Conservation (phyloP, 1,139 yeast genomes). For the Geotrichum fermentans region DNA sequence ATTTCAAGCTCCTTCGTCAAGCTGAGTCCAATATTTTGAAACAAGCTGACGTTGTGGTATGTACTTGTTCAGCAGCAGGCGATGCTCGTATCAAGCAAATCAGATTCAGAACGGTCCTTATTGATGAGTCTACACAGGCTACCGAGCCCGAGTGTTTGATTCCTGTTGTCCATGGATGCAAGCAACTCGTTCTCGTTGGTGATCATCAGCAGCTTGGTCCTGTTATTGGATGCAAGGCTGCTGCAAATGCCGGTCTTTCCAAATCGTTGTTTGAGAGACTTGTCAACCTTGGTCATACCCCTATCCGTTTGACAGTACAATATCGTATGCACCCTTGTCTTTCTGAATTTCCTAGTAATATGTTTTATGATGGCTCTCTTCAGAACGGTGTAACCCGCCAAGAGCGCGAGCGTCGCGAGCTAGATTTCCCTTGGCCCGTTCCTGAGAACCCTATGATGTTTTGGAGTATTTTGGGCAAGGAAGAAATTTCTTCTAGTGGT, state of each 20-base stretch:
- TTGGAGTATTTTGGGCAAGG: conserved; percentile 87
- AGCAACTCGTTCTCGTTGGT: conserved; percentile 85
- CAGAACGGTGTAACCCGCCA: conserved; percentile 86
- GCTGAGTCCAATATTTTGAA: conserved; percentile 51
- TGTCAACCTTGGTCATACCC: conserved; percentile 77
- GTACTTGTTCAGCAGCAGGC: conserved; percentile 92
- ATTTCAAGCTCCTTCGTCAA: conserved; percentile 42
- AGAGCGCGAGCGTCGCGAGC: conserved; percentile 53
- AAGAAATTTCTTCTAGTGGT: conserved; percentile 80
- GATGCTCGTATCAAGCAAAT: conserved; percentile 54
- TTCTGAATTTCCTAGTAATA: conserved; percentile 83
- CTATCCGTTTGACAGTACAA: conserved; percentile 83
- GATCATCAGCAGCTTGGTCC: conserved; percentile 96
- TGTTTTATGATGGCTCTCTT: conserved; percentile 88
- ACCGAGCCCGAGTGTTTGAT: conserved; percentile 88
- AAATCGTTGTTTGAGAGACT: conserved; percentile 85
- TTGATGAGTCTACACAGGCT: conserved; percentile 93
- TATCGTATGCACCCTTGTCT: conserved; percentile 92
- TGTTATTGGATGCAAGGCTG: conserved; percentile 71
- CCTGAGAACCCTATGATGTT: conserved; percentile 85
- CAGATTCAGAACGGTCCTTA: conserved; percentile 69
- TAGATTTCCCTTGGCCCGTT: conserved; percentile 87
- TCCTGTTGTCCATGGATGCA: conserved; percentile 84
- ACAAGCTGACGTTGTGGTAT: conserved; percentile 75
- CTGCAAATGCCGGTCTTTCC: conserved; percentile 78